phyloP scores from a whole-genome alignment of 2,329 filamentous ascomycete species.

The Ceratocystis huliohia region DNA sequence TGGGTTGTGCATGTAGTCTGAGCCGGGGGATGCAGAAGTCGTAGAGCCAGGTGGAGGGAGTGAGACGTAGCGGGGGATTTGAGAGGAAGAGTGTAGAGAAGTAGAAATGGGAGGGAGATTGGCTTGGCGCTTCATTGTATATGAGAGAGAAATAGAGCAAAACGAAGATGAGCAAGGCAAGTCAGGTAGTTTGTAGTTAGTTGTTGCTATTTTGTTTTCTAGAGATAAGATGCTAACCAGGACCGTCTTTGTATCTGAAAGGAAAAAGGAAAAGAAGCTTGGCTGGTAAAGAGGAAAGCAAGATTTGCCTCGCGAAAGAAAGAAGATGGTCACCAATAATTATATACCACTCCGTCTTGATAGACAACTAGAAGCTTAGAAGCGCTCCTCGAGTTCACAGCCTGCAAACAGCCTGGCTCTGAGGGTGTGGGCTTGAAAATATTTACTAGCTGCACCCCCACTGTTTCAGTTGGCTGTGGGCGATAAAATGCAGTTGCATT shows the following conservation, averaged over 20 bases:
- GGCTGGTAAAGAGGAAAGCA: background rate
- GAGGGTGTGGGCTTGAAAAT: background rate
- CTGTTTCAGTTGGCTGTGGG: background rate
- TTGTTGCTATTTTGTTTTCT: background rate
- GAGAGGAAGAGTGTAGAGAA: background rate
- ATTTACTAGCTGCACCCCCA: background rate
- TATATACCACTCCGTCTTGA: constrained; percentile 4
- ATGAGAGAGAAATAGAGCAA: background rate
- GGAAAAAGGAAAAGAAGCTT: background rate
- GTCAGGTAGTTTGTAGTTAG: background rate
- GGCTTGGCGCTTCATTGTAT: constrained; percentile 1
- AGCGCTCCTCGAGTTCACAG: background rate
- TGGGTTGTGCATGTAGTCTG: constrained; percentile 5
- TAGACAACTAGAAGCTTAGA: background rate
- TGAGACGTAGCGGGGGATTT: background rate
- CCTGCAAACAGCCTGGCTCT: constrained; percentile 6
- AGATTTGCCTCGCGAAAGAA: background rate
- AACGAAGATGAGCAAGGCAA: background rate
- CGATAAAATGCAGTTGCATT: background rate
- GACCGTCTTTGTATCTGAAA: background rate
- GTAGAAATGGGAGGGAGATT: background rate
- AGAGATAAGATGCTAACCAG: background rate
- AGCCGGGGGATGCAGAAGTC: background rate
- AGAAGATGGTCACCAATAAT: background rate
- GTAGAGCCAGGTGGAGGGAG: background rate